Evolutionary conservation across 2,329 filamentous ascomycete genomes (phyloP).

Genomic region (Phialophora macrospora): DNA sequence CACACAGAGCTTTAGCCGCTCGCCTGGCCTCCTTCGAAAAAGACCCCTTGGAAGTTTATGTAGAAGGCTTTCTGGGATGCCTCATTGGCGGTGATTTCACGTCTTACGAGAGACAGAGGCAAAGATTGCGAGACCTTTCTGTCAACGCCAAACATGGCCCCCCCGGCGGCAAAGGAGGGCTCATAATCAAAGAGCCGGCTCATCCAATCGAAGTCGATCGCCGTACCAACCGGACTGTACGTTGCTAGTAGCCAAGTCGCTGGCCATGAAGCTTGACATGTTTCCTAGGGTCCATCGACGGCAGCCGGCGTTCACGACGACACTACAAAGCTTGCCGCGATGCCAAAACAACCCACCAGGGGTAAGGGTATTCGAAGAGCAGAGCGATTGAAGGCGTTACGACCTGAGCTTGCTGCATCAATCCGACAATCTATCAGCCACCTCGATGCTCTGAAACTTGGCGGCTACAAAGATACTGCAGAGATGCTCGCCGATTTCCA

Average conservation of each 20-base stretch:
- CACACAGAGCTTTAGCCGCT: slow-evolving; percentile 62
- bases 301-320: slow-evolving; percentile 3
- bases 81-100: slow-evolving; percentile 80
- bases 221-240: slow-evolving; percentile 17
- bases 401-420: slow-evolving; percentile 34
- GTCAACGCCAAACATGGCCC: not conserved
- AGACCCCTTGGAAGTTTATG: slow-evolving; percentile 36
- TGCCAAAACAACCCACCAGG: slow-evolving; percentile 16
- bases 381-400: slow-evolving; percentile 30
- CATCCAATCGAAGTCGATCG: slow-evolving; percentile 2
- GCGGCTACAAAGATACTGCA: slow-evolving; percentile 30
- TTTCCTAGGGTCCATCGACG: slow-evolving; percentile 7
- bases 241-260: slow-evolving; percentile 14
- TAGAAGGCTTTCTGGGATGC: slow-evolving; percentile 68
- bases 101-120: slow-evolving; percentile 71
- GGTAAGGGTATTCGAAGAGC: slow-evolving; percentile 27
- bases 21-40: slow-evolving; percentile 57
- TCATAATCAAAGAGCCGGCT: not conserved
- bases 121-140: slow-evolving; percentile 61
- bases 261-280: slow-evolving; percentile 20
- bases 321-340: not conserved
- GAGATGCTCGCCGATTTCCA: slow-evolving; percentile 34
- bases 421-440: slow-evolving; percentile 28
- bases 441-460: slow-evolving; percentile 33
- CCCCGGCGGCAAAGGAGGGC: not conserved